These are phyloP conservation scores for Aspergillus latus DNA, from an alignment of 2,329 filamentous ascomycete genomes.

Conservation along the genomic window DNA sequence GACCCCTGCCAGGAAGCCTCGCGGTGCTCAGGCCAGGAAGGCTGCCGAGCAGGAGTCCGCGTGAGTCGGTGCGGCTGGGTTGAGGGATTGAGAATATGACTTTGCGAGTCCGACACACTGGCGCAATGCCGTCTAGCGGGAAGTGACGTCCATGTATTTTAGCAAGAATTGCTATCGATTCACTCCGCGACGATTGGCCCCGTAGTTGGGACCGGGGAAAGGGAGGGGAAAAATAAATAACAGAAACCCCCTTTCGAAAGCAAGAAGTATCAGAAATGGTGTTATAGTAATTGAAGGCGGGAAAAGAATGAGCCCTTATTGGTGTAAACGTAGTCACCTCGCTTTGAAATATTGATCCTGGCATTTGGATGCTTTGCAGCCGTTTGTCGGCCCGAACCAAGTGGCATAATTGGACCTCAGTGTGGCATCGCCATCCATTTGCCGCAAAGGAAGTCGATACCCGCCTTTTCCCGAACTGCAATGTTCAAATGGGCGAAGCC, in stretches of 20 bases:
- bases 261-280: neutral
- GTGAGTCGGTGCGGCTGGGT: constrained; percentile 25
- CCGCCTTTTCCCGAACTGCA: constrained; percentile 37
- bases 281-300: constrained; percentile 2
- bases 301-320: constrained; percentile 23
- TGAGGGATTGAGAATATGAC: constrained; percentile 14
- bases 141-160: constrained; percentile 33
- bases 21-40: constrained; percentile 76
- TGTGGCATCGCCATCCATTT: constrained; percentile 14
- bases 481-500: constrained; percentile 16
- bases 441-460: constrained; percentile 20
- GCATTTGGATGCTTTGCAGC: constrained; percentile 13
- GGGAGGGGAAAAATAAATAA: constrained; percentile 17
- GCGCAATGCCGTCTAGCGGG: constrained; percentile 29
- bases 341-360: neutral
- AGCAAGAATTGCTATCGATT: constrained; percentile 24
- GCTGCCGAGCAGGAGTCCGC: constrained; percentile 49
- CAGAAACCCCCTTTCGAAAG: constrained; percentile 7
- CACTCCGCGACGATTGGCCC: constrained; percentile 10
- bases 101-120: constrained; percentile 19
- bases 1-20: constrained; percentile 68
- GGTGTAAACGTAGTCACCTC: neutral
- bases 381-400: constrained; percentile 30
- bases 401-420: constrained; percentile 9
- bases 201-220: constrained; percentile 15